phyloP scores from a whole-genome alignment of 495 filamentous ascomycete genomes.

The Aspergillus indologenus region DNA sequence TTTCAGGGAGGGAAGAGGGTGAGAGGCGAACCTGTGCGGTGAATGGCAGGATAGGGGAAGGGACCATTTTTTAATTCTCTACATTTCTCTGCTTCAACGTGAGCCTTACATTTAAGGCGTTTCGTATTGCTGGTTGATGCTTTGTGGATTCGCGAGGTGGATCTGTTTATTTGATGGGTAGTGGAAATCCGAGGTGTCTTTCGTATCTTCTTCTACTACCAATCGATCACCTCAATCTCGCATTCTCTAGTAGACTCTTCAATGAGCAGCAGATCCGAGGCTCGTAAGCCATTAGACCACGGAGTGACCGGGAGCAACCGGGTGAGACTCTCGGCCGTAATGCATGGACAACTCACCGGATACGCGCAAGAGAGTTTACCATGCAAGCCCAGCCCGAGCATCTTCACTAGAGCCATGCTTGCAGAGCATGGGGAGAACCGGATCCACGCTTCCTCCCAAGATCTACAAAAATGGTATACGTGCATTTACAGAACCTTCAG shows the following conservation, averaged over 20 bases:
- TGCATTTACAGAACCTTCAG: neutral
- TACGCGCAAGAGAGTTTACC: neutral
- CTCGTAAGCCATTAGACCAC: neutral
- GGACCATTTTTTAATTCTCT: no score
- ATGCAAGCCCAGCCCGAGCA: neutral
- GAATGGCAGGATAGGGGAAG: no score
- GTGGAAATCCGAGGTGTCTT: neutral
- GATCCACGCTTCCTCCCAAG: no score
- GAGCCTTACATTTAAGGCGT: neutral
- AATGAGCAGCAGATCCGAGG: neutral
- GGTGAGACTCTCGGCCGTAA: neutral
- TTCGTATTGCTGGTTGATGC: neutral
- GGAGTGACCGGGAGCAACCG: neutral
- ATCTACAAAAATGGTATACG: neutral
- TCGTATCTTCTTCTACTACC: neutral
- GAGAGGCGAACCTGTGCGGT: no score
- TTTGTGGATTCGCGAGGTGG: no score
- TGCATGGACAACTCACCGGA: neutral
- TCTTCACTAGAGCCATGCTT: neutral
- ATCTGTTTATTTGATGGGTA: neutral
- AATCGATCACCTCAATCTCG: neutral
- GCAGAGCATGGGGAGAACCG: no score
- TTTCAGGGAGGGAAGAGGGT: neutral
- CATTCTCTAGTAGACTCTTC: neutral
- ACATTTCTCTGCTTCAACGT: neutral